These are phyloP conservation scores for Rhodocollybia butyracea DNA, from an alignment of 768 basidiomycete species.

Conservation along the genomic window DNA sequence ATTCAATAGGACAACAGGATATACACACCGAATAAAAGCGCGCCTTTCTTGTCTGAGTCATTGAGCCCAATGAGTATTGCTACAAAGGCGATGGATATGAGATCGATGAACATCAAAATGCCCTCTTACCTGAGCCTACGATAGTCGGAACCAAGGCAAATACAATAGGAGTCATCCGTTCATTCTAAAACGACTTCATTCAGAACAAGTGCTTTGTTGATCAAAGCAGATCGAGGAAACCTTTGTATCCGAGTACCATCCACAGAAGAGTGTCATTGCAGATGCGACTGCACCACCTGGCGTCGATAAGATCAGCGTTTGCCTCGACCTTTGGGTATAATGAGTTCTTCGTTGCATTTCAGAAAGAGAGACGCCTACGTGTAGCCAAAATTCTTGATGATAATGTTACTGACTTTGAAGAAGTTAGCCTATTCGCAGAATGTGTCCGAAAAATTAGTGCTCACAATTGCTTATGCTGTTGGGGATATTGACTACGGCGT, in stretches of 20 bases:
- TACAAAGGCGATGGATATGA: conserved; percentile 10
- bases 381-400: conserved; percentile 63
- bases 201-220: neutral
- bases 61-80: conserved; percentile 56
- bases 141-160: conserved; percentile 58
- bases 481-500: conserved; percentile 53
- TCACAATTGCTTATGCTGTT: conserved; percentile 68
- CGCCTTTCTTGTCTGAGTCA: conserved; percentile 44
- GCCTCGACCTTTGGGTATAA: conserved; percentile 40
- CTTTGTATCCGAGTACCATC: conserved; percentile 67
- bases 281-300: conserved; percentile 53
- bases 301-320: conserved; percentile 57
- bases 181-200: conserved; percentile 29
- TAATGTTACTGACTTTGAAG: conserved; percentile 51
- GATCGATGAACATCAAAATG: neutral
- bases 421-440: neutral
- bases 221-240: conserved; percentile 21
- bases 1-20: neutral
- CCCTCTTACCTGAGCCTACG: conserved; percentile 42
- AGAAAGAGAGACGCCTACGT: conserved; percentile 34
- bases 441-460: conserved; percentile 14
- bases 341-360: neutral
- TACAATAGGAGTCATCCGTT: conserved; percentile 60
- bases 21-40: conserved; percentile 49
- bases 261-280: conserved; percentile 46